These are phyloP conservation scores for Trichoderma polysporum DNA, from an alignment of 2,329 filamentous ascomycete species.

Conservation along the genomic window DNA sequence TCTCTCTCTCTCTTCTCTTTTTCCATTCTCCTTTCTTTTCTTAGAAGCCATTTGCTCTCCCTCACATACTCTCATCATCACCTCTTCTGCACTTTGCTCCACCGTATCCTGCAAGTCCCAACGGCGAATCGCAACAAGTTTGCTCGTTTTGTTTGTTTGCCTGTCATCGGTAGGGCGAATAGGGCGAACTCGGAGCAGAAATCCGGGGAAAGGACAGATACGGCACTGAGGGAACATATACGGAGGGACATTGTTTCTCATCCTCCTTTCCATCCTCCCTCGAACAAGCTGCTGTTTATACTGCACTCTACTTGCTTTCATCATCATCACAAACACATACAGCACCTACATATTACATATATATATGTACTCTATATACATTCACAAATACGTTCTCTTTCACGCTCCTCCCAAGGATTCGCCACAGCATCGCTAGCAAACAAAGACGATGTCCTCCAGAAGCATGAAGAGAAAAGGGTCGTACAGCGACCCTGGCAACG, in stretches of 20 bases:
- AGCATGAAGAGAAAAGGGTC: slow-evolving; percentile 6
- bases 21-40: neutral
- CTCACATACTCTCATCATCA: slow-evolving; percentile 1
- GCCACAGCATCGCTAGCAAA: neutral
- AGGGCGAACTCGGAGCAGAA: neutral
- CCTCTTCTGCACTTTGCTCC: neutral
- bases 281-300: neutral
- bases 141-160: neutral
- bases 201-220: neutral
- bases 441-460: neutral
- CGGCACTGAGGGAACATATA: neutral
- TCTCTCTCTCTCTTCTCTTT: neutral
- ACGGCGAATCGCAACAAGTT: neutral
- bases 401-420: neutral
- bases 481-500: slow-evolving; percentile 7
- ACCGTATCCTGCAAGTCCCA: neutral
- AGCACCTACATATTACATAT: neutral
- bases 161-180: neutral
- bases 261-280: neutral
- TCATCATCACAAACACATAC: neutral
- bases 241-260: too few species aligned
- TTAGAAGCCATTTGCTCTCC: neutral
- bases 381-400: neutral
- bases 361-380: neutral
- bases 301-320: neutral